Evolutionary conservation across 2,329 filamentous ascomycete genomes (phyloP).

Genomic region (Colletotrichum viniferum): DNA sequence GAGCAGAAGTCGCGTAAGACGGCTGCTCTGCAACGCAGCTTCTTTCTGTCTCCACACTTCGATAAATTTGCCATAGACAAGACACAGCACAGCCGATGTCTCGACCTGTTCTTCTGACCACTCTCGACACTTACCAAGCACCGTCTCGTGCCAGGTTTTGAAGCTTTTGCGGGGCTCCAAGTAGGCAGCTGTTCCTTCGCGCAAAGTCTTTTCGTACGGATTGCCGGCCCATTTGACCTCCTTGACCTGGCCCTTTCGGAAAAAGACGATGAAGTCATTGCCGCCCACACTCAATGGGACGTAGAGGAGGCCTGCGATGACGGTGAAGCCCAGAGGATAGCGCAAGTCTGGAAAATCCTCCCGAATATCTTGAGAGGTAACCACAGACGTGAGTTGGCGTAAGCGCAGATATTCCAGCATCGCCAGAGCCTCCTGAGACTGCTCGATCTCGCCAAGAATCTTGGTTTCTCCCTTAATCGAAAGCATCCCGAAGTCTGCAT

Average conservation of each 20-base stretch:
- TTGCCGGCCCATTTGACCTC: conserved; percentile 89
- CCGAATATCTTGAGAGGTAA: conserved; percentile 77
- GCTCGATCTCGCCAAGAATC: conserved; percentile 74
- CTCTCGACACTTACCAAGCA: conserved; percentile 81
- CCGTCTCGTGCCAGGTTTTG: conserved; percentile 79
- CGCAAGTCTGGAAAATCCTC: conserved; percentile 81
- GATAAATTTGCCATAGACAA: conserved; percentile 89
- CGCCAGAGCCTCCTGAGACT: conserved; percentile 82
- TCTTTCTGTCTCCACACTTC: conserved; percentile 94
- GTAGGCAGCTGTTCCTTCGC: conserved; percentile 73
- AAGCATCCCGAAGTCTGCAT: conserved; percentile 84
- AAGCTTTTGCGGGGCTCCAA: conserved; percentile 83
- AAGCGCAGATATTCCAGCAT: conserved; percentile 85
- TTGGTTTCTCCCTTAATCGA: conserved; percentile 91
- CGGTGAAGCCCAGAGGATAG: conserved; percentile 79
- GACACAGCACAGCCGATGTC: conserved; percentile 83
- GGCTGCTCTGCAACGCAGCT: conserved; percentile 79
- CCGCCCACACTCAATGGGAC: conserved; percentile 80
- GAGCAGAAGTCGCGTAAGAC: conserved; percentile 77
- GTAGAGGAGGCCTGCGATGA: conserved; percentile 79
- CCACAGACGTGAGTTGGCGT: conserved; percentile 74
- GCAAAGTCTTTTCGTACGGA: conserved; percentile 79
- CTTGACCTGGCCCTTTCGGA: conserved; percentile 76
- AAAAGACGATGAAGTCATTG: conserved; percentile 88
- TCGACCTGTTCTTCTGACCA: conserved; percentile 91